Evolutionary conservation across 1,139 yeast species (phyloP), one percentile per base, ranked within the genome.

Genomic region (Blastobotrys persicus): DNA sequence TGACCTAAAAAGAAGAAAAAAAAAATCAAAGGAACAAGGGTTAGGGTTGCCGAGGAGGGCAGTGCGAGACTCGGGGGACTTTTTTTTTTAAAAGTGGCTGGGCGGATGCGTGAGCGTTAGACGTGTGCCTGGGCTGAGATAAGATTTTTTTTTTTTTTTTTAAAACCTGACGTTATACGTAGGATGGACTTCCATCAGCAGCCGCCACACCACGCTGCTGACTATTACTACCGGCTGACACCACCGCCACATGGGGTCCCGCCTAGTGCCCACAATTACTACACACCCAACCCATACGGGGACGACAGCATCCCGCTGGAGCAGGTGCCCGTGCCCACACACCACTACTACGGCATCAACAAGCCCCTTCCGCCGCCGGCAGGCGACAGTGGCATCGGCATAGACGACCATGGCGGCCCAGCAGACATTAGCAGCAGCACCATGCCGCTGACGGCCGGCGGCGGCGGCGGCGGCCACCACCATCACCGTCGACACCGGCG

Each of bases 331-430:
- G 41, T 14, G 6, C 18, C 19, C 11, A 23, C 17, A n/a, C 17
- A 19, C 41, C 41, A 18, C 17, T 17, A 37, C 13, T 23, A 19
- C 19, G 26, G 41, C 11, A 28, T 17, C 28, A 37, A 18, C 28
- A 37, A 37, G 19, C 41, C 41, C 14, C 28, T 37, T n/a, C 41
- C 41, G 28, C 13, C 41, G 41, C 17, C 28, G 11, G 41, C 26
- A 13, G 41, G 41, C 4, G 41, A 37, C 19, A 37, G 14, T 14
- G 41, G 41, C 13, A 37, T 37, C 17, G 41, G 41, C 11, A 9
- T 37, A 19, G 41, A n/a, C 3, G 41, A 37, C 11, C 28, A 37
- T 28, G 28, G 19, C 28, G 26, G 28, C 16, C 4, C 23, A 34
- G 19, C 11, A 13, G 11, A n/a, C n/a, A n/a, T n/a, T n/a, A n/a